Base-by-base conservation (phyloP, 192 early-diverging fungal species). In the Gryganskiella cystojenkinii region DNA sequence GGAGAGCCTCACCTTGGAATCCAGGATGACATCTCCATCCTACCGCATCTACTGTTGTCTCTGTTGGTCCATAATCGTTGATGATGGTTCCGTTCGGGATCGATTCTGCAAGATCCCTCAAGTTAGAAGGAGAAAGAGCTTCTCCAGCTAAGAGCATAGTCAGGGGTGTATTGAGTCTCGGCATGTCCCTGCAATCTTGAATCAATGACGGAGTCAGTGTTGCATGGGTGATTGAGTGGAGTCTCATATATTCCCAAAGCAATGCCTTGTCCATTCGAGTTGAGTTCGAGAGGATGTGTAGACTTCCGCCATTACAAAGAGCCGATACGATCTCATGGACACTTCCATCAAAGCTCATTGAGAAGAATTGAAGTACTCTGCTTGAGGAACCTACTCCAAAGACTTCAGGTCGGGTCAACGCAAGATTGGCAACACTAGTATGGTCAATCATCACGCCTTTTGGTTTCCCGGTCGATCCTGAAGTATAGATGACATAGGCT, bases 381-480 rank as follows among this genome's bases (percentile, higher is more conserved):
- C 47, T 56, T 0, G 44, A 46, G 3, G 47, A 22, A 19, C 8
- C 22, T 20, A 52, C 20, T 17, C 33, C 49, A 37, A 53, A 64
- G 2, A 53, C 5, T 6, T 34, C 35, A 13, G 34, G 20, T 10
- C 25, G 46, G 3, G 46, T 40, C 20, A 2, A 27, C 15, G 27
- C 31, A 3, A 63, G 27, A 42, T 64, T 52, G 27, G 27, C 35
- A 10, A 52, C 61, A 17, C 50, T 20, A 14, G 5, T 22, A 49
- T 64, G 61, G 17, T 64, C 61, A 43, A 71, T 52, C 30, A 68
- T 28, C 0, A 79, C 61, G 17, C 71, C 71, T 46, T 81, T 81
- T 25, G 80, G 80, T 25, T 37, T 54, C 9, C 80, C 80, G 22
- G 80, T 81, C 0, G 80, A 79, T 19, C 73, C 74, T 51, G 80